A percentile compares a stretch with the other conserved stretches of the same genome.
phyloP scores from a whole-genome alignment of 495 filamentous ascomycete genomes.

The Recurvomyces mirabilis region DNA sequence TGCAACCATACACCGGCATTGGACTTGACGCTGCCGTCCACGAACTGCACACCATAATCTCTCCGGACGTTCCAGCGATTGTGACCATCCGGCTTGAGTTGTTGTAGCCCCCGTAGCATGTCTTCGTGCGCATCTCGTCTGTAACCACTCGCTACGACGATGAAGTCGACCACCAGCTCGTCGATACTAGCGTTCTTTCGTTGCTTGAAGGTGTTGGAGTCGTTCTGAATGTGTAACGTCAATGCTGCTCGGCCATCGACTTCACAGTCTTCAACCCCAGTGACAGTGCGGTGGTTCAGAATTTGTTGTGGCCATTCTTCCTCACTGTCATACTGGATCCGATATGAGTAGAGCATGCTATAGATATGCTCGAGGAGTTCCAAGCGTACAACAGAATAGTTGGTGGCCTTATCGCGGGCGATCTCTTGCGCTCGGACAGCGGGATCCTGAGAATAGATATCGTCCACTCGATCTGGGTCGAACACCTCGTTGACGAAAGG shows the following conservation, averaged over 20 bases:
- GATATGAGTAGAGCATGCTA: slow-evolving; percentile 71
- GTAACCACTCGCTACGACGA: slow-evolving; percentile 87
- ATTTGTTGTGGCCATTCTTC: slow-evolving; percentile 72
- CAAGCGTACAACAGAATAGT: slow-evolving; percentile 86
- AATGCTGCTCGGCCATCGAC: slow-evolving; percentile 8
- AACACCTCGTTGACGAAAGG: slow-evolving; percentile 97
- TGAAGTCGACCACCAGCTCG: slow-evolving; percentile 58
- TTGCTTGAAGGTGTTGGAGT: slow-evolving; percentile 20
- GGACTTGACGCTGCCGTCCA: slow-evolving; percentile 46
- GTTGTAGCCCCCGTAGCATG: slow-evolving; percentile 54
- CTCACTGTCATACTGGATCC: slow-evolving; percentile 57
- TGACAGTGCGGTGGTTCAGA: slow-evolving; percentile 51
- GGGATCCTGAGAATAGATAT: slow-evolving; percentile 52
- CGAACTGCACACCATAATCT: slow-evolving; percentile 65
- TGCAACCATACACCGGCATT: slow-evolving; percentile 81
- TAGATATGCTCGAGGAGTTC: slow-evolving; percentile 82
- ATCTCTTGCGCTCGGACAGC: slow-evolving; percentile 53
- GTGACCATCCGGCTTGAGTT: slow-evolving; percentile 47
- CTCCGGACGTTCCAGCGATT: slow-evolving; percentile 38
- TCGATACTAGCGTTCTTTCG: slow-evolving; percentile 35
- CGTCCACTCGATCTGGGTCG: slow-evolving; percentile 70
- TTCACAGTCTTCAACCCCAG: slow-evolving; percentile 42
- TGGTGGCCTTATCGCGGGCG: slow-evolving; percentile 60
- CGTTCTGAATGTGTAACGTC: slow-evolving; percentile 10
- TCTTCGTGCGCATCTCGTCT: slow-evolving; percentile 62